Base-by-base conservation (phyloP, 768 basidiomycete species). In the Suillus tomentosus region DNA sequence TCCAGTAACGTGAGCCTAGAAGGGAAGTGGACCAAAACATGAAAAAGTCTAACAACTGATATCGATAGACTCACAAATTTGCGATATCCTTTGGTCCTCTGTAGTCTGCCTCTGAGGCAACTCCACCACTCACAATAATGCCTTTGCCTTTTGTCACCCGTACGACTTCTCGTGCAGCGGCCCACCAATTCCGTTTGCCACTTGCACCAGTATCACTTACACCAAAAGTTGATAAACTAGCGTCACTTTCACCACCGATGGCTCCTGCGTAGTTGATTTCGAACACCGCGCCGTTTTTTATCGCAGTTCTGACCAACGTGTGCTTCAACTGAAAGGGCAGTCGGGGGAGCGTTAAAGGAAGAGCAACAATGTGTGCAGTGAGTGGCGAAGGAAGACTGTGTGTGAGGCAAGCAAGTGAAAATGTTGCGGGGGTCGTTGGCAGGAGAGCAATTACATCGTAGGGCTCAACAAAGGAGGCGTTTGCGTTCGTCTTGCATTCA, bases 181-280 rank as follows among this genome's bases (percentile, higher is more conserved):
- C 86, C 94, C 94, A 92, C 93, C 92, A 92, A 67, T 94, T 92
- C 47, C 91, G 78, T 76, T 91, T 91, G 5, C 85, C 84, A 10
- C 74, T 75, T 3, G 80, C 70, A 0, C 85, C 87, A 37, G 79
- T 81, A 63, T 87, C 86, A 17, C 80, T 84, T 3, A 77, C 84
- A 7, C 83, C 82, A 14, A 83, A 80, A 17, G 79, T 76, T 3
- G 76, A 68, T 13, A 85, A 73, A 22, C 78, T 68, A 0, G 80
- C 64, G 54, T 87, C 86, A 22, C 82, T 80, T 56, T 87, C 87
- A 1, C 84, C 87, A 1, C 87, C 87, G 0, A 95, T 75, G 0
- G 91, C 89, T 15, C 90, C 90, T 0, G 85, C 86, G 65, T 94
- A 95, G 66, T 81, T 82, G 54, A 95, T 84, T 74, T 95, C 94